Conservation (phyloP, 129 eudicot genomes). For the Chrysanthemum lavandulifolium region DNA sequence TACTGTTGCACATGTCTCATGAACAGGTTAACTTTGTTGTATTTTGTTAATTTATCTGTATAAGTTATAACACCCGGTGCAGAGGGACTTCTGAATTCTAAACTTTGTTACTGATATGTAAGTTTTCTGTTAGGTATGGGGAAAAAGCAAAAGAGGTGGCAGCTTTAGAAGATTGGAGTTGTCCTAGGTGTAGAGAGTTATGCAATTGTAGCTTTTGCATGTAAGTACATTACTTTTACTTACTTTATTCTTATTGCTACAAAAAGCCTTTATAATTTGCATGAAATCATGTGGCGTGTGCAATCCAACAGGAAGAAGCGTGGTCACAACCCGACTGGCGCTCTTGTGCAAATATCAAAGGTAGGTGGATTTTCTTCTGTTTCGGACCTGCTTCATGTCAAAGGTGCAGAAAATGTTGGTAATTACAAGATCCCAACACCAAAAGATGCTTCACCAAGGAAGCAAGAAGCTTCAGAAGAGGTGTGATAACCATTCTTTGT, state of each 20-base stretch:
- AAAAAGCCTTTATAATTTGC: not conserved
- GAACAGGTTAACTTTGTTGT: constrained; percentile 47
- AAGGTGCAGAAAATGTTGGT: constrained; percentile 34
- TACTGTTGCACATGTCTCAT: constrained; percentile 69
- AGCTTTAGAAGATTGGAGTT: constrained; percentile 51
- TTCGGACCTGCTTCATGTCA: constrained; percentile 56
- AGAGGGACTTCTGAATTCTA: not conserved
- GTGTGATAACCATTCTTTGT: constrained; percentile 32
- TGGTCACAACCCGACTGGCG: constrained; percentile 76
- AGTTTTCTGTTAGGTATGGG: constrained; percentile 48
- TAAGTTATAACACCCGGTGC: not conserved
- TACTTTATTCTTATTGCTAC: not conserved
- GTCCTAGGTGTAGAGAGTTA: constrained; percentile 77
- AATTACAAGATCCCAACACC: constrained; percentile 28
- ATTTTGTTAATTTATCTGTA: not conserved
- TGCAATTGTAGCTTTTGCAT: constrained; percentile 85
- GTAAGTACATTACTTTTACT: constrained; percentile 31
- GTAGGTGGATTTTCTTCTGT: constrained; percentile 80
- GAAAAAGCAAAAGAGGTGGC: constrained; percentile 73
- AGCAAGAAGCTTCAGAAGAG: constrained; percentile 25
- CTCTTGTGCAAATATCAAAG: constrained; percentile 53
- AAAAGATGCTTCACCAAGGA: constrained; percentile 28
- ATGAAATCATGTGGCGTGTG: not conserved
- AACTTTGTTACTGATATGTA: not conserved
- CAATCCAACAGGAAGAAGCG: constrained; percentile 55